Evolutionary conservation across 345 rosid species (phyloP).

Genomic region (Lepidium aucheri): DNA sequence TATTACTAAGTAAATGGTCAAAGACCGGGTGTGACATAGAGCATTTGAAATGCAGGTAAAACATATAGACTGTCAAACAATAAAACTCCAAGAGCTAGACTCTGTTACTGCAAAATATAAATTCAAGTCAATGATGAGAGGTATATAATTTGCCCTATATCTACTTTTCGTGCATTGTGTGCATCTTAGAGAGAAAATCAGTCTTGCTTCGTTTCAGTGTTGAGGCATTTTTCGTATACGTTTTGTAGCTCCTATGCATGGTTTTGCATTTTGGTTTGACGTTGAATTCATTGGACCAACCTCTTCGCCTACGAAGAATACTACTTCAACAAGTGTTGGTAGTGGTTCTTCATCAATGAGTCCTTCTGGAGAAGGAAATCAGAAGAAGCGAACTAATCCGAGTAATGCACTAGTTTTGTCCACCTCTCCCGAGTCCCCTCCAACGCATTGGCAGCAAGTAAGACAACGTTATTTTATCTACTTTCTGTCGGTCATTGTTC

Average conservation of each 20-base stretch:
- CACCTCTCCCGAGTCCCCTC: constrained; percentile 89
- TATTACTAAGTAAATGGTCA: not conserved
- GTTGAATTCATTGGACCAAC: constrained; percentile 68
- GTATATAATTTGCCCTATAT: constrained; percentile 29
- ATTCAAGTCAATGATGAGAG: constrained; percentile 96
- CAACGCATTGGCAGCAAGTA: constrained; percentile 99
- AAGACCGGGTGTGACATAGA: not conserved
- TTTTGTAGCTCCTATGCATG: constrained; percentile 87
- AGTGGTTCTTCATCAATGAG: constrained; percentile 32
- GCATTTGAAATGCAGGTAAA: constrained; percentile 52
- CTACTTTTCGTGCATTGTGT: not conserved
- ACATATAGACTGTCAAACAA: constrained; percentile 73
- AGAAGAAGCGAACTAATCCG: constrained; percentile 63
- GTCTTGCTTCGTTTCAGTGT: not conserved
- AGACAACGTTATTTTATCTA: constrained; percentile 4
- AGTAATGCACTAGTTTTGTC: constrained; percentile 67
- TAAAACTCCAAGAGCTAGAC: constrained; percentile 73
- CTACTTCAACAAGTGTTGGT: constrained; percentile 13
- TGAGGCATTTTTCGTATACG: constrained; percentile 11
- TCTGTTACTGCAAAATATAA: constrained; percentile 61
- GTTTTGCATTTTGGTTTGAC: constrained; percentile 99
- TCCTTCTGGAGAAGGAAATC: constrained; percentile 43
- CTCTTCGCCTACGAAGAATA: constrained; percentile 34
- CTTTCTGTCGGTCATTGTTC: not conserved
- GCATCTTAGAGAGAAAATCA: not conserved